Evolutionary conservation across 257 asterid genomes (phyloP).

Genomic region (Solanum sitiens): DNA sequence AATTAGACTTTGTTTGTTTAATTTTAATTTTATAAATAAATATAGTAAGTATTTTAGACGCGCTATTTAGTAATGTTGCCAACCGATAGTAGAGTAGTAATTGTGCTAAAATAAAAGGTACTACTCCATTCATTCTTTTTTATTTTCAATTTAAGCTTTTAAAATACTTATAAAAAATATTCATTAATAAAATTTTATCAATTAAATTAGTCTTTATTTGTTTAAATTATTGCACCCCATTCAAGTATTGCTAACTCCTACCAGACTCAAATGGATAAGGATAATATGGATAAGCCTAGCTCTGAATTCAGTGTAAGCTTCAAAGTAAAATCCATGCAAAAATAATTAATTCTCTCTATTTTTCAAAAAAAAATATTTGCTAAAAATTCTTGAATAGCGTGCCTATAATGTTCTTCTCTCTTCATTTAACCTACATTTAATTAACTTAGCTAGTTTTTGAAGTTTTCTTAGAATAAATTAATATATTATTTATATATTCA

Average conservation of each 20-base stretch:
- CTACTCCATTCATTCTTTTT: neutral
- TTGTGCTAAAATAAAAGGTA: neutral
- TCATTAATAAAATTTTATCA: neutral
- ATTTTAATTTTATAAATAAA: neutral
- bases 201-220: neutral
- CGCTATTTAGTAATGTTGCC: no score
- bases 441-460: neutral
- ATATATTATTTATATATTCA: neutral
- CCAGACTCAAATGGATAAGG: neutral
- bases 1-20: neutral
- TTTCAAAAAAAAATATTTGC: neutral
- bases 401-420: conserved; percentile 16
- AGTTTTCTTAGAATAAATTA: neutral
- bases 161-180: neutral
- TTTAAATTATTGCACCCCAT: neutral
- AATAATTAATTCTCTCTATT: neutral
- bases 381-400: conserved; percentile 32
- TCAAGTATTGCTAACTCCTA: neutral
- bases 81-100: neutral
- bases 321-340: neutral
- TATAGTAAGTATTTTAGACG: neutral
- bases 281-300: conserved; percentile 4
- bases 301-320: neutral
- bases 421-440: conserved; percentile 4
- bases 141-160: neutral